These are phyloP conservation scores for Phellinidium pouzarii DNA, from an alignment of 1,284 basidiomycete species.

Conservation along the genomic window DNA sequence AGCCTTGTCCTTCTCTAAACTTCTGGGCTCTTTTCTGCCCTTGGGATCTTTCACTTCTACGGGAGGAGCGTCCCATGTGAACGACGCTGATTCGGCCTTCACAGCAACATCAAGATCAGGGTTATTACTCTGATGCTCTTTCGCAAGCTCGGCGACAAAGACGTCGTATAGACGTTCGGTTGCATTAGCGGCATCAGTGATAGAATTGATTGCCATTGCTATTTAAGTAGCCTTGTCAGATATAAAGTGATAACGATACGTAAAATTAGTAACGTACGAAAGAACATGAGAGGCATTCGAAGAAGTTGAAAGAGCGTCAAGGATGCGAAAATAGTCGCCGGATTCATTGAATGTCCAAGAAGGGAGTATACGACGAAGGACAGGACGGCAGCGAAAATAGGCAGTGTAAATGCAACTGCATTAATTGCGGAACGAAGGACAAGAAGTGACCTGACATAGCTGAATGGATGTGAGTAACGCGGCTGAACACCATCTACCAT, in stretches of 20 bases:
- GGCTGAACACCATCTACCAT: not conserved
- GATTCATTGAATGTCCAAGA: slow-evolving; percentile 59
- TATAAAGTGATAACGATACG: slow-evolving; percentile 23
- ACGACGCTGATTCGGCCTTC: slow-evolving; percentile 59
- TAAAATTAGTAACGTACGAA: slow-evolving; percentile 40
- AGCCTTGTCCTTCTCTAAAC: slow-evolving; percentile 25
- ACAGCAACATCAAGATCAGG: slow-evolving; percentile 55
- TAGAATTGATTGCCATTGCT: slow-evolving; percentile 72
- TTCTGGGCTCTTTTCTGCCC: slow-evolving; percentile 29
- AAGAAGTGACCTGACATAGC: slow-evolving; percentile 71
- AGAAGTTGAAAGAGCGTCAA: slow-evolving; percentile 78
- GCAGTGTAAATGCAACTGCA: slow-evolving; percentile 64
- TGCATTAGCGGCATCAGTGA: slow-evolving; percentile 76
- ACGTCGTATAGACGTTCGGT: slow-evolving; percentile 60
- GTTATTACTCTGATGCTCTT: slow-evolving; percentile 45
- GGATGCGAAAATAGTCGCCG: slow-evolving; percentile 75
- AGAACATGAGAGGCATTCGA: slow-evolving; percentile 69
- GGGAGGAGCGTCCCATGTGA: slow-evolving; percentile 81
- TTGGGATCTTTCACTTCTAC: slow-evolving; percentile 37
- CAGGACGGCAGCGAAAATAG: slow-evolving; percentile 77
- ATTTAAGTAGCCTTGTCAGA: slow-evolving; percentile 27
- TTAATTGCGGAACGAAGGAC: slow-evolving; percentile 68
- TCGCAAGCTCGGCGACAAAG: slow-evolving; percentile 72
- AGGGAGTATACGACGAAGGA: slow-evolving; percentile 80
- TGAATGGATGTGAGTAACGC: slow-evolving; percentile 19